A percentile compares a stretch with the other conserved stretches of the same genome.
Conservation (phyloP, 306 rosid genomes). For the Arachis hypogaea region DNA sequence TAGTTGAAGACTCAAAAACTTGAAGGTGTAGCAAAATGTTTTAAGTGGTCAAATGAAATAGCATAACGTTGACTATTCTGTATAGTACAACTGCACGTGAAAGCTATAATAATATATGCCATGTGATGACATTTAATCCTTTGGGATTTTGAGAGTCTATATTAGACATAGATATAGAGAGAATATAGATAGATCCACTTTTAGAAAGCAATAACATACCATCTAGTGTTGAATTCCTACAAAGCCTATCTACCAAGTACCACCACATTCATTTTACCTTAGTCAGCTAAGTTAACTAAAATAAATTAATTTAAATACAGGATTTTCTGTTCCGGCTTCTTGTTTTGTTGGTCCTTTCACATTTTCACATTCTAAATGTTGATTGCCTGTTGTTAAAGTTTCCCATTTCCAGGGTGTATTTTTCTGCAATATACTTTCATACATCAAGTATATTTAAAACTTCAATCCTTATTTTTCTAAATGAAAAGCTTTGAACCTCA, state of each 20-base stretch:
- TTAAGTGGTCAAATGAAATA: neutral
- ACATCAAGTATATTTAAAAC: no score
- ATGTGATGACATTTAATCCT: neutral
- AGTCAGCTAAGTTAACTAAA: neutral
- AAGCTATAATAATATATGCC: neutral
- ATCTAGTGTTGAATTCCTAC: neutral
- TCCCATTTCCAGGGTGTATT: no score
- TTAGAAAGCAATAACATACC: no score
- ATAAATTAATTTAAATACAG: no score
- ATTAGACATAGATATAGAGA: no score
- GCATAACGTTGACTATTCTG: conserved; percentile 4
- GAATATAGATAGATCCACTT: no score
- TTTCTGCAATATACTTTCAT: no score
- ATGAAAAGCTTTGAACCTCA: no score
- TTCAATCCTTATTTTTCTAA: no score
- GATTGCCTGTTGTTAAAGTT: neutral
- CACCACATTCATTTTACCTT: neutral
- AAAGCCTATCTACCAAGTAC: neutral
- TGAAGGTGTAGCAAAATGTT: neutral
- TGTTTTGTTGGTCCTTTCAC: neutral
- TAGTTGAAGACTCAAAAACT: neutral
- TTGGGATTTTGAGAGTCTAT: neutral
- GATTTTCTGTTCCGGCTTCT: neutral
- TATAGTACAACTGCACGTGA: conserved; percentile 9
- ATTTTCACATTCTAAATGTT: neutral